Evolutionary conservation across 2,329 filamentous ascomycete species (phyloP), one percentile per base, ranked within the genome.

Genomic region (Dryadomyces quercivorus): DNA sequence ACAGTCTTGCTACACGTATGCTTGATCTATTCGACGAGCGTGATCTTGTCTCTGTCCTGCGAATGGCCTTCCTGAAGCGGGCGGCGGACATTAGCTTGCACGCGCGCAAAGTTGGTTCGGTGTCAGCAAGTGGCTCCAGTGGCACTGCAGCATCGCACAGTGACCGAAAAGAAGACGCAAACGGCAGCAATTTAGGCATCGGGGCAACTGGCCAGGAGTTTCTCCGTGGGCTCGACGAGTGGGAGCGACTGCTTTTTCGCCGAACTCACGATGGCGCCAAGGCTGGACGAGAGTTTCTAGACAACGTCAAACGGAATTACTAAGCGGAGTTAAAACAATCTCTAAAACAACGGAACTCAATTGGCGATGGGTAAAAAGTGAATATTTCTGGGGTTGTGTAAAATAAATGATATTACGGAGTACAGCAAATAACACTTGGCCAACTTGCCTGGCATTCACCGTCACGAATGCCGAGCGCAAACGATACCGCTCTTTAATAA

Each of bases 1-100:
- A 95, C 71, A 84, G 81, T 22, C 77, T 97, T 4, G 89, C 87
- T 3, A 85, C 88, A 47, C 80, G 88, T 52, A 90, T 96, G 69
- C 74, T 97, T 58, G 91, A 96, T 56, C 70, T 98, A 0, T 95
- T 95, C 58, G 91, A 96, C 56, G 91, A 95, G 67, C 67, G 67
- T 47, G 80, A 81, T 57, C 83, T 96, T 55, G 87, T 89, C 55
- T 79, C 88, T 59, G 81, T 93, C 20, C 67, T 92, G 61, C 76
- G 80, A 55, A 76, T 85, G 72, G 90, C 88, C 0, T 97, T 94
- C 69, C 88, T 91, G 60, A 77, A 80, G 51, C 77, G 93, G 50
- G 88, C 90, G 1, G 78, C 81, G 1, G 88, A 94, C 59, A 88
- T 97, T 51, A 87, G 87, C 6, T 81, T 97, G 65, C 88, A 95